Conservation (phyloP, 495 filamentous ascomycete species). For the Arthonia radiata region DNA sequence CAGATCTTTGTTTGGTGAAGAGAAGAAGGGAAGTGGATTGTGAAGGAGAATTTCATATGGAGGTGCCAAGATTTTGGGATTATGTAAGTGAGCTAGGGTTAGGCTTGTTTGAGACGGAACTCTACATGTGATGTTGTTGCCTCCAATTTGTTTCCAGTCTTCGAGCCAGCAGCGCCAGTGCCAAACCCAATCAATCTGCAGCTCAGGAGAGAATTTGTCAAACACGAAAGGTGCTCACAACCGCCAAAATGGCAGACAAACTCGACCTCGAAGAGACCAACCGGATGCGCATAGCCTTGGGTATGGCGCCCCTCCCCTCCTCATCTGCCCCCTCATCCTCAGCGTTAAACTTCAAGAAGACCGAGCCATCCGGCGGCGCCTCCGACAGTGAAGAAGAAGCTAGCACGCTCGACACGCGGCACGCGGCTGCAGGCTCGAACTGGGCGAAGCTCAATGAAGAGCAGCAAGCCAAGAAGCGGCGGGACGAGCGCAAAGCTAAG, state of each 20-base stretch:
- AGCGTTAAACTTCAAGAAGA: slow-evolving; percentile 25
- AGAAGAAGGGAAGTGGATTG: background rate
- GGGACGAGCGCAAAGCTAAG: slow-evolving; percentile 49
- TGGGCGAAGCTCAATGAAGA: slow-evolving; percentile 41
- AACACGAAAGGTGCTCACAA: background rate
- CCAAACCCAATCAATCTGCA: background rate
- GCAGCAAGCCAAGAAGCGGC: slow-evolving; percentile 39
- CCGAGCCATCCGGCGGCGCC: slow-evolving; percentile 20
- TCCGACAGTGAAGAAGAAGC: slow-evolving; percentile 35
- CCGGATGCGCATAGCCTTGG: slow-evolving; percentile 68
- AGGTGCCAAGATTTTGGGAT: slow-evolving; percentile 10
- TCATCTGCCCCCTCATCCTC: slow-evolving; percentile 24
- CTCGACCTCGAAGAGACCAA: slow-evolving; percentile 86
- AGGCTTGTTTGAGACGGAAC: slow-evolving; percentile 4
- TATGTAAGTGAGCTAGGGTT: slow-evolving; percentile 10
- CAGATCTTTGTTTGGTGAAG: slow-evolving; percentile 42
- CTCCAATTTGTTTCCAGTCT: slow-evolving; percentile 2
- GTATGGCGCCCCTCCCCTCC: slow-evolving; percentile 74
- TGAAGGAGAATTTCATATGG: slow-evolving; percentile 2
- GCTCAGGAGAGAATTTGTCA: background rate
- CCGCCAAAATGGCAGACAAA: slow-evolving; percentile 42
- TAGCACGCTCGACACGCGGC: too few species aligned
- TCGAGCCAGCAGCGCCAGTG: background rate
- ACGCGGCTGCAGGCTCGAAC: slow-evolving; percentile 55
- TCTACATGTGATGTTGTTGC: slow-evolving; percentile 3